Base-by-base conservation (phyloP, 768 basidiomycete species). In the Lentinula edodes region DNA sequence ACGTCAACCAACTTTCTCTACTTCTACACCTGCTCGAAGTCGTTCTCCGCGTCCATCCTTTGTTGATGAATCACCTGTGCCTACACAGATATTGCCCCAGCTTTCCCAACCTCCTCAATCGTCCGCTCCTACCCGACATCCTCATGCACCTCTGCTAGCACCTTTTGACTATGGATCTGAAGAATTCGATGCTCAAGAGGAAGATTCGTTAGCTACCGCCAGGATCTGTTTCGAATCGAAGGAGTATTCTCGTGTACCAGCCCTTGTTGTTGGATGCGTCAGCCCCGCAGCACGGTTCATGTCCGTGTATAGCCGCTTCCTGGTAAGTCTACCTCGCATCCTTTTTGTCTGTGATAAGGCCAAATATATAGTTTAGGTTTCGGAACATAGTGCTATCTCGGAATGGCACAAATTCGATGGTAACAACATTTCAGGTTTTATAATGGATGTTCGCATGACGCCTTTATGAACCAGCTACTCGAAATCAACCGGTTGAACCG, bases 361-460 rank as follows among this genome's bases (percentile, higher is more conserved):
- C 39, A 15, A 28, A 41, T 39, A 45, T 28, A 18, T 34, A 52
- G 63, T 52, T 32, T 66, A 96, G 95, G 87, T 88, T 12, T 85
- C 86, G 61, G 95, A 98, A 76, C 89, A 89, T 69, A 85, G 84
- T 65, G 86, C 91, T 0, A 82, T 90, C 67, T 82, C 90, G 66
- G 87, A 90, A 61, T 94, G 92, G 91, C 91, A 93, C 75, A 87
- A 87, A 74, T 78, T 88, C 66, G 83, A 90, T 68, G 85, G 92
- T 89, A 64, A 64, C 86, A 78, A 38, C 28, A 35, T 41, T n/a
- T 39, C 16, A 43, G 23, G 18, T 34, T 5, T 6, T 16, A 43
- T 16, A 50, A 23, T 39, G 39, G 50, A 15, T 38, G 7, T 38
- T 58, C 39, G 12, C 42, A 9, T 50, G 13, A 63, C 52, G 43